Evolutionary conservation across 2,329 filamentous ascomycete genomes (phyloP).

Genomic region (Colletotrichum brevisporum): DNA sequence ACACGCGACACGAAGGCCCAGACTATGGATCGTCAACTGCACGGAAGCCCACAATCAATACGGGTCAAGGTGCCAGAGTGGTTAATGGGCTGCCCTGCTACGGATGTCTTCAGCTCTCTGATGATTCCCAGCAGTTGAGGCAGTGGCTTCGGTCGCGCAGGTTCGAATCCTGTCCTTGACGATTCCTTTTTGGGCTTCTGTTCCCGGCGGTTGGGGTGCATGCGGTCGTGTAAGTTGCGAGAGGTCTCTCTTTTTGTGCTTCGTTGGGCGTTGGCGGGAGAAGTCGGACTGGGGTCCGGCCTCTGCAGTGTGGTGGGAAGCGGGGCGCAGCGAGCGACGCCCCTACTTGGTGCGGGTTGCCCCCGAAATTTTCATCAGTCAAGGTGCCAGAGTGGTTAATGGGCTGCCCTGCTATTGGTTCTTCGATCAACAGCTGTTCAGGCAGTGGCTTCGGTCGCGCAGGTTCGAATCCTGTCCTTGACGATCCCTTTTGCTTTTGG

Average conservation of each 20-base stretch:
- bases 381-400: conserved; percentile 35
- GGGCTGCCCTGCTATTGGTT: conserved; percentile 27
- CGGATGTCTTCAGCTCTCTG: background rate
- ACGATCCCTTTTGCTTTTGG: background rate
- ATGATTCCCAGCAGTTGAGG: conserved; percentile 18
- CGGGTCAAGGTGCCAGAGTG: conserved; percentile 26
- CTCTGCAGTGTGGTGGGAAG: background rate
- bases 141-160: conserved; percentile 41
- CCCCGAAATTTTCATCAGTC: rapidly evolving
- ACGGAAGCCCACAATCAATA: background rate
- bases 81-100: conserved; percentile 42
- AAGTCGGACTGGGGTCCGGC: too few species aligned
- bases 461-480: conserved; percentile 32
- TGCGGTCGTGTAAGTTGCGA: background rate
- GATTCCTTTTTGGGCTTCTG: background rate
- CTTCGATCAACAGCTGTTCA: conserved; percentile 1
- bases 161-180: conserved; percentile 41
- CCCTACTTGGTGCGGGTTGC: background rate
- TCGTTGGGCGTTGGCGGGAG: too few species aligned
- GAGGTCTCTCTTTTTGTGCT: background rate
- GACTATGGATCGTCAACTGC: background rate
- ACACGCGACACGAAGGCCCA: background rate
- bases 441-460: conserved; percentile 34
- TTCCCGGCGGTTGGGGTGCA: background rate
- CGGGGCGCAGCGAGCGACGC: background rate